Evolutionary conservation across 176 grass and related monocot species (phyloP).

Genomic region (Phragmites australis): DNA sequence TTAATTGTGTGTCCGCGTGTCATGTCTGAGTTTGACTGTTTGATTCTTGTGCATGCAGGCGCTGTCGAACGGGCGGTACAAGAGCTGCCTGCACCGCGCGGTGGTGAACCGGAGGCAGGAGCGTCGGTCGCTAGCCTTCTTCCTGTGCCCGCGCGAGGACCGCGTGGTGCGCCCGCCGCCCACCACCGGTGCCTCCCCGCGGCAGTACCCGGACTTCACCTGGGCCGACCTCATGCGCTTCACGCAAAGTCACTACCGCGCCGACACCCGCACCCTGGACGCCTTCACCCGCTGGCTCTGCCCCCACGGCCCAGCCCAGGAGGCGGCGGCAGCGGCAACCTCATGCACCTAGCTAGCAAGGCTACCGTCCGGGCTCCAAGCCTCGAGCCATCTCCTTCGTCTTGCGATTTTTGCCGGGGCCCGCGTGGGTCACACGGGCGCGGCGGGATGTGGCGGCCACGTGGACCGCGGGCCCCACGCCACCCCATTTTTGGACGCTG

Average conservation of each 20-base stretch:
- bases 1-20: not conserved
- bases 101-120: slow-evolving; percentile 70
- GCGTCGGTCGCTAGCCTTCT: slow-evolving; percentile 91
- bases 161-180: slow-evolving; percentile 76
- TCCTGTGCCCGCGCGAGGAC: slow-evolving; percentile 78
- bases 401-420: slow-evolving; percentile 25
- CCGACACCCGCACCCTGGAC: slow-evolving; percentile 73
- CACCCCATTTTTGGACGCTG: slow-evolving; percentile 55
- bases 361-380: too few relatives aligned
- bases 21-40: too few relatives aligned
- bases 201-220: slow-evolving; percentile 89
- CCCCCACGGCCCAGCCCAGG: not conserved
- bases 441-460: slow-evolving; percentile 23
- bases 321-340: slow-evolving; percentile 4
- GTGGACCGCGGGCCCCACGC: slow-evolving; percentile 32
- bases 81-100: slow-evolving; percentile 91
- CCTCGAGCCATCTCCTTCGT: not conserved
- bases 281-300: slow-evolving; percentile 64
- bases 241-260: slow-evolving; percentile 85
- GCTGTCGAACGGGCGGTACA: slow-evolving; percentile 83
- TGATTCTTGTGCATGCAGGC: slow-evolving; percentile 42
- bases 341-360: not conserved
- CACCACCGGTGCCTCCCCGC: slow-evolving; percentile 9
- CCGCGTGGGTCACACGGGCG: slow-evolving; percentile 1
- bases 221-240: slow-evolving; percentile 84